Conservation (phyloP, 2,329 filamentous ascomycete species). For the Penicillium brasilianum region DNA sequence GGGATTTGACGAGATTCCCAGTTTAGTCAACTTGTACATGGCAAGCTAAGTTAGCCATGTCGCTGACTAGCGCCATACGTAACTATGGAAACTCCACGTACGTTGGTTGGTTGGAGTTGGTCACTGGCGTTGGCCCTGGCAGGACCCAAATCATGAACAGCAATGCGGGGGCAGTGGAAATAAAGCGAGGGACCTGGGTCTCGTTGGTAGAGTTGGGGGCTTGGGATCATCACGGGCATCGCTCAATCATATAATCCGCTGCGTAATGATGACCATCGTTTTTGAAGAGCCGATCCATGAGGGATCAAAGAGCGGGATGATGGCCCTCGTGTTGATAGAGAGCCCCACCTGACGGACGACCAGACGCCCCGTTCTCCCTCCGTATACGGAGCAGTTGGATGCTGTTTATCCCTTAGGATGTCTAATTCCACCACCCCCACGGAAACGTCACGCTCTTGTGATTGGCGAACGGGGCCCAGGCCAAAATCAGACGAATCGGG, state of each 20-base stretch:
- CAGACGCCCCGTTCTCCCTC: not conserved
- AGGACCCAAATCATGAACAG: not conserved
- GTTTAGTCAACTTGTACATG: not conserved
- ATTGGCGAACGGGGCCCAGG: not conserved
- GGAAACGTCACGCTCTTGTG: not conserved
- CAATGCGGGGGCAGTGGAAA: slow-evolving; percentile 3
- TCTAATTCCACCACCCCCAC: not conserved
- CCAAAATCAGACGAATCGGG: not conserved
- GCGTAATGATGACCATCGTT: slow-evolving; percentile 1
- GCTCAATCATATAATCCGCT: not conserved
- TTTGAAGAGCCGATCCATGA: not conserved
- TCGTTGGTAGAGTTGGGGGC: not conserved
- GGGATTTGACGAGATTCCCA: not conserved
- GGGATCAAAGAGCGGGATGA: not conserved
- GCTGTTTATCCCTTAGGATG: too few species aligned
- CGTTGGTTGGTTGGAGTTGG: not conserved
- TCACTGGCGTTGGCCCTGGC: not conserved
- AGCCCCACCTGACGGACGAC: slow-evolving; percentile 3
- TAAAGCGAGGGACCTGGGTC: not conserved
- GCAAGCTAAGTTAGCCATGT: not conserved
- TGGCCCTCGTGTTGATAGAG: slow-evolving; percentile 6
- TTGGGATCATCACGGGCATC: not conserved
- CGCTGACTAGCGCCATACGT: not conserved
- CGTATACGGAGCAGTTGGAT: not conserved
- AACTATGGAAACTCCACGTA: not conserved